Evolutionary conservation across 306 rosid species (phyloP).

Genomic region (Mucuna pruriens): DNA sequence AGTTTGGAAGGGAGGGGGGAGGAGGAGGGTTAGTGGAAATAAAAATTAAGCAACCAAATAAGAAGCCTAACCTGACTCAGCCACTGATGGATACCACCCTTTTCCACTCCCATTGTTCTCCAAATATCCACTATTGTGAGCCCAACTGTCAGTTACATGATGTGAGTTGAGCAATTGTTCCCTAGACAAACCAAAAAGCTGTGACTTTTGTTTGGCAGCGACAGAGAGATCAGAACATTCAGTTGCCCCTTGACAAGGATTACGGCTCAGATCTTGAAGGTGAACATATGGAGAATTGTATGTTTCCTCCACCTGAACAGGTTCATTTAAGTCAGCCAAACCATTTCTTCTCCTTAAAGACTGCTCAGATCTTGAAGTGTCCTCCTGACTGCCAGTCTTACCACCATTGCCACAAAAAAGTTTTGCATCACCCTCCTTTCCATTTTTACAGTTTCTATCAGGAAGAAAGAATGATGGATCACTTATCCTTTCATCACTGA

Average conservation of each 20-base stretch:
- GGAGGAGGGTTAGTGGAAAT: background rate
- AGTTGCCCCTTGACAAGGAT: slow-evolving; percentile 49
- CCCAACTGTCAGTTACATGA: slow-evolving; percentile 50
- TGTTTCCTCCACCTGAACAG: slow-evolving; percentile 72
- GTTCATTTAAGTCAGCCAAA: slow-evolving; percentile 90
- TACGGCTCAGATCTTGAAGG: slow-evolving; percentile 40
- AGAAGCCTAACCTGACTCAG: slow-evolving; percentile 72
- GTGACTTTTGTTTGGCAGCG: slow-evolving; percentile 50
- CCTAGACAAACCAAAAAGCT: slow-evolving; percentile 51
- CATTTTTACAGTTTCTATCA: slow-evolving; percentile 49
- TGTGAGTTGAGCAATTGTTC: slow-evolving; percentile 53
- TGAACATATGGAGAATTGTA: slow-evolving; percentile 53
- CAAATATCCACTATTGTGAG: slow-evolving; percentile 46
- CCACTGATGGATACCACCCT: slow-evolving; percentile 56
- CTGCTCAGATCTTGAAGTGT: slow-evolving; percentile 53
- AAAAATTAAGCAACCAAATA: slow-evolving; percentile 20
- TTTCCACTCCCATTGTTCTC: slow-evolving; percentile 61
- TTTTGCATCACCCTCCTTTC: slow-evolving; percentile 49
- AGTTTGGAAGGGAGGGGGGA: background rate
- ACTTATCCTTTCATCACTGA: slow-evolving; percentile 62
- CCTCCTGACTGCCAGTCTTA: slow-evolving; percentile 49
- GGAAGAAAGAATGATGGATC: slow-evolving; percentile 48
- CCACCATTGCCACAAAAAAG: slow-evolving; percentile 48
- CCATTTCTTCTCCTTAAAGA: slow-evolving; percentile 55
- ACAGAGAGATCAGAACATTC: slow-evolving; percentile 51